Percentiles rank a stretch among this genome's conserved stretches.
Evolutionary conservation across 2,329 filamentous ascomycete genomes (phyloP).

Genomic region (Aspergillus novofumigatus): DNA sequence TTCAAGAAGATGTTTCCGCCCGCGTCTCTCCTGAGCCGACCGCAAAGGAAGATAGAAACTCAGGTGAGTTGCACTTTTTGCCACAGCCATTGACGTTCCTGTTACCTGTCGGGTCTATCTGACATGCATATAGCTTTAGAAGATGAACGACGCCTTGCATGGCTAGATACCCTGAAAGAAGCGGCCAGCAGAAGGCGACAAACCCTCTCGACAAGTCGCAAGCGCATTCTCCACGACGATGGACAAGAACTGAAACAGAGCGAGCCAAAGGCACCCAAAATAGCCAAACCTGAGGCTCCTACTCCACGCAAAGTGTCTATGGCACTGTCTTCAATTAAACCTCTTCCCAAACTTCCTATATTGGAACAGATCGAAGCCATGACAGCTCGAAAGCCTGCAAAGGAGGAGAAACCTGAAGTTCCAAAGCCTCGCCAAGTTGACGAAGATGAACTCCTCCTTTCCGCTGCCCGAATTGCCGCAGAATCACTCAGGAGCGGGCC

Average conservation of each 20-base stretch:
- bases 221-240: constrained; percentile 25
- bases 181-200: constrained; percentile 23
- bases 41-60: not conserved
- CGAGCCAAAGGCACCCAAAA: constrained; percentile 23
- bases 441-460: constrained; percentile 40
- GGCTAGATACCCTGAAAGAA: constrained; percentile 19
- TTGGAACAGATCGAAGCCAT: constrained; percentile 29
- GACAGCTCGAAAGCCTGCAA: constrained; percentile 20
- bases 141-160: constrained; percentile 9
- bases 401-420: constrained; percentile 17
- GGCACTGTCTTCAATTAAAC: constrained; percentile 28
- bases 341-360: constrained; percentile 31
- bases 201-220: constrained; percentile 19
- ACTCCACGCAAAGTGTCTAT: constrained; percentile 21
- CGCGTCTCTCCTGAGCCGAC: not conserved
- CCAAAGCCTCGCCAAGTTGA: constrained; percentile 29
- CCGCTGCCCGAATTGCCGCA: constrained; percentile 38
- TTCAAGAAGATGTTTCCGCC: not conserved
- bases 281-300: constrained; percentile 14
- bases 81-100: not conserved
- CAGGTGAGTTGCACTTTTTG: not conserved
- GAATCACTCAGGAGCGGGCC: constrained; percentile 36
- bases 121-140: constrained; percentile 3
- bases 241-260: constrained; percentile 10
- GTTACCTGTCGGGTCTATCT: not conserved